A percentile compares a stretch with the other conserved stretches of the same genome.
Conservation (phyloP, 192 early-diverging fungal species). For the Podila minutissima region DNA sequence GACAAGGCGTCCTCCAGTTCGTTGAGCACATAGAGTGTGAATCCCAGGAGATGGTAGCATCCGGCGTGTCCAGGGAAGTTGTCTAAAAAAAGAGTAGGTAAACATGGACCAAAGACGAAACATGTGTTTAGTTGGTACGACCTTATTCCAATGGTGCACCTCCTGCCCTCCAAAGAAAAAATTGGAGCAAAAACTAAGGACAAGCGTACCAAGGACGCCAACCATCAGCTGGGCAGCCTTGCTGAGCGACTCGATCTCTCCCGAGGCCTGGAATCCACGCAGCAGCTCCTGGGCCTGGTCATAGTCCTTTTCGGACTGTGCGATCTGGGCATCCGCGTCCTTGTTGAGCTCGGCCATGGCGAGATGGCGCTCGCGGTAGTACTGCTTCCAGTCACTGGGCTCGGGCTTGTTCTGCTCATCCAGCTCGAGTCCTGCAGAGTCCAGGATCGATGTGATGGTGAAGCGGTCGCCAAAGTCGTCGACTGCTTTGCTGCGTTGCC, state of each 20-base stretch:
- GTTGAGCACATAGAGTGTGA: conserved; percentile 62
- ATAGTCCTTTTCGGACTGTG: conserved; percentile 58
- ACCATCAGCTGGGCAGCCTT: conserved; percentile 60
- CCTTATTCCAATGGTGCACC: background rate
- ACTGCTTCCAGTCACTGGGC: conserved; percentile 57
- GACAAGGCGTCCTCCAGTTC: conserved; percentile 61
- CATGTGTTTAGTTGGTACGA: background rate
- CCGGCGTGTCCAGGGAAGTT: conserved; percentile 63
- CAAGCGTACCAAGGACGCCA: conserved; percentile 52
- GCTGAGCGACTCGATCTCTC: conserved; percentile 50
- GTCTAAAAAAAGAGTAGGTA: conserved; percentile 19
- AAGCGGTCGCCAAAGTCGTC: conserved; percentile 66
- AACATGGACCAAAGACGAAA: background rate
- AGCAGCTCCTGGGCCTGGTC: conserved; percentile 52
- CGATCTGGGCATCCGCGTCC: conserved; percentile 43
- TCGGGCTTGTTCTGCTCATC: conserved; percentile 52
- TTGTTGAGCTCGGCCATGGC: conserved; percentile 40
- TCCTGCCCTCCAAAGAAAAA: no score
- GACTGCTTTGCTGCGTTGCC: conserved; percentile 52
- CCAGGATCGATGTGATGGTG: conserved; percentile 56
- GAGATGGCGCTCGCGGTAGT: conserved; percentile 53
- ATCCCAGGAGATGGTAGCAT: conserved; percentile 63
- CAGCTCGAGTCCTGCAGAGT: conserved; percentile 57
- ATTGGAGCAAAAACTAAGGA: background rate
- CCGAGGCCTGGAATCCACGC: conserved; percentile 52